Percentiles rank a stretch among this genome's conserved stretches.
Evolutionary conservation across 116 monocot species (phyloP).

Genomic region (Zostera marina): DNA sequence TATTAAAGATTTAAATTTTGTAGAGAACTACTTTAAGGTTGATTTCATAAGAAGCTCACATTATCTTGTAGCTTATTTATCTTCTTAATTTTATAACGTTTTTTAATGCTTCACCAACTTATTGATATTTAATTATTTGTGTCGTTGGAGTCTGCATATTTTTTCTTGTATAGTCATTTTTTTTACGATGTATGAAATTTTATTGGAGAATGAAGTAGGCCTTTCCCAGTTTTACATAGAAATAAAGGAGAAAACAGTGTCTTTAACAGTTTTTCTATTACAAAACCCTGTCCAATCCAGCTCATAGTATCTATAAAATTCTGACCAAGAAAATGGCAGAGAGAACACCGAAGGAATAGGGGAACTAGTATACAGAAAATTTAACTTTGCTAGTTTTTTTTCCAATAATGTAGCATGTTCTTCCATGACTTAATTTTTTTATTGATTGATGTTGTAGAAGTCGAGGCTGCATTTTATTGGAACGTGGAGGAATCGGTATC

Average conservation of each 20-base stretch:
- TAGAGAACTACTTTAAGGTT: slow-evolving; percentile 98
- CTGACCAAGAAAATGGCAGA: too few relatives aligned
- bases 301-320: too few relatives aligned
- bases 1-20: slow-evolving; percentile 66
- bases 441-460: slow-evolving; percentile 18
- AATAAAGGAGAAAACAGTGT: too few relatives aligned
- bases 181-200: neutral
- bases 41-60: neutral
- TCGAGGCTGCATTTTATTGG: slow-evolving; percentile 99
- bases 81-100: too few relatives aligned
- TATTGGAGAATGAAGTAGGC: too few relatives aligned
- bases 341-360: too few relatives aligned
- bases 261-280: too few relatives aligned
- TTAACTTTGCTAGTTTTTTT: neutral
- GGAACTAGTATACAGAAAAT: neutral
- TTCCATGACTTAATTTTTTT: neutral
- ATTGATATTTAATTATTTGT: too few relatives aligned
- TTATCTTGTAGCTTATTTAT: slow-evolving; percentile 1
- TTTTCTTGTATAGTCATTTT: neutral
- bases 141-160: neutral
- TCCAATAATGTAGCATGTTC: neutral
- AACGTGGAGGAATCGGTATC: slow-evolving; percentile 87
- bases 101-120: too few relatives aligned
- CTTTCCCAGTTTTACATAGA: too few relatives aligned
- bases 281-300: too few relatives aligned